Percentiles rank a stretch among this genome's conserved stretches.
These are phyloP conservation scores for Mucuna pruriens DNA, from an alignment of 306 rosid genomes.

Conservation along the genomic window DNA sequence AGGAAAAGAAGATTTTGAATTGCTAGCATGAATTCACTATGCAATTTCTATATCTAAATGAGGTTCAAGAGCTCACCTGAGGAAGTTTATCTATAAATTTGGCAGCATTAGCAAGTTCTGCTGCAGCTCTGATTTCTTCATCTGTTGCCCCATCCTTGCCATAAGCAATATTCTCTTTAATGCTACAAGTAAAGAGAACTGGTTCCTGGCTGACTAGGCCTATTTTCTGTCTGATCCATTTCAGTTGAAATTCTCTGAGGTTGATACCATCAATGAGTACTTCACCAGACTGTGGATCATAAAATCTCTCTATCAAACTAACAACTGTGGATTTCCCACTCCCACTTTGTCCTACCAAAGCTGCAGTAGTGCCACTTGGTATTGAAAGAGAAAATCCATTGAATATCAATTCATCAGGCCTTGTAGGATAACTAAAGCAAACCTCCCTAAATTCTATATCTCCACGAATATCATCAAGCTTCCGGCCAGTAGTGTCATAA, in stretches of 20 bases:
- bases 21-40: not conserved
- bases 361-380: conserved; percentile 64
- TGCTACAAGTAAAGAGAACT: conserved; percentile 71
- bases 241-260: conserved; percentile 69
- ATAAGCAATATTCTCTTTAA: conserved; percentile 78
- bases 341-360: conserved; percentile 91
- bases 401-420: conserved; percentile 63
- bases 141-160: conserved; percentile 71
- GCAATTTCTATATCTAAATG: conserved; percentile 1
- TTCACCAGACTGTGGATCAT: conserved; percentile 79
- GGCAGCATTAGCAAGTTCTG: conserved; percentile 43
- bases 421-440: conserved; percentile 69
- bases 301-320: conserved; percentile 86
- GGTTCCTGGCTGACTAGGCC: conserved; percentile 91
- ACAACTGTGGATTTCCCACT: conserved; percentile 90
- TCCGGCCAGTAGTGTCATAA: conserved; percentile 54
- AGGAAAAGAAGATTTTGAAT: not conserved
- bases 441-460: conserved; percentile 58
- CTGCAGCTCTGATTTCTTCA: conserved; percentile 47
- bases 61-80: conserved; percentile 36
- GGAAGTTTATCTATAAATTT: conserved; percentile 48
- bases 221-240: conserved; percentile 84
- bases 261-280: conserved; percentile 78
- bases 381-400: conserved; percentile 56
- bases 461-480: conserved; percentile 53